Base-by-base conservation (phyloP, 129 eudicot species). In the Ambrosia artemisiifolia region DNA sequence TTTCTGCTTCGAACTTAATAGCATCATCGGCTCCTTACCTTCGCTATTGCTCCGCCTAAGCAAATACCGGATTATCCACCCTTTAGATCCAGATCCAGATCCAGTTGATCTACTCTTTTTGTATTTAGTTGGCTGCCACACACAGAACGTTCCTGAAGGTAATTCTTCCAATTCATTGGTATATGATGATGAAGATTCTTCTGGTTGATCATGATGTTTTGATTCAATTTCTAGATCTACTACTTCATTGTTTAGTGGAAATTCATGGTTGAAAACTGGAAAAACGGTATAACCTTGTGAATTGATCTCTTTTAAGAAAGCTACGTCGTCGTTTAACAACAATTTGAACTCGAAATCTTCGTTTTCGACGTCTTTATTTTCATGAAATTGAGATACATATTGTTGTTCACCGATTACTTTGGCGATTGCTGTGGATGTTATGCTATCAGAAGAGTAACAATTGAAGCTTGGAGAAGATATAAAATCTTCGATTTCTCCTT, bases 1-100 rank as follows among this genome's bases (percentile, higher is more conserved):
- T 73, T 13, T 75, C 68, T 12, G 75, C 73, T 63, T 69, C 19
- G 49, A 40, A 56, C 75, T 72, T 63, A 88, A 48, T 69, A 81
- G 79, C 17, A 86, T 77, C 65, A 79, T 77, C 8, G 79, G 55
- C 10, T 75, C 84, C 82, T 86, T 88, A 1, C 96, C 91, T 7
- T 88, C 96, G 66, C 89, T 85, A 60, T 85, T 83, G 78, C 91
- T 76, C 33, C 96, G 83, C 38, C 84, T 77, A 35, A 85, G 74
- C 48, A 88, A 74, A 79, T 88, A 79, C 16, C 83, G 85, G 44
- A 86, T n/a, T 13, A 78, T 86, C 85, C 88, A 88, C 77, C 84
- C 55, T 77, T 74, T 85, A 17, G 87, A 81, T 43, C 42, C 67
- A n/a, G 87, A 81, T 43, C 42, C 67, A n/a, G 85, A 88, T 76